phyloP scores from a whole-genome alignment of 2,329 filamentous ascomycete genomes.

The Scedosporium dehoogii region DNA sequence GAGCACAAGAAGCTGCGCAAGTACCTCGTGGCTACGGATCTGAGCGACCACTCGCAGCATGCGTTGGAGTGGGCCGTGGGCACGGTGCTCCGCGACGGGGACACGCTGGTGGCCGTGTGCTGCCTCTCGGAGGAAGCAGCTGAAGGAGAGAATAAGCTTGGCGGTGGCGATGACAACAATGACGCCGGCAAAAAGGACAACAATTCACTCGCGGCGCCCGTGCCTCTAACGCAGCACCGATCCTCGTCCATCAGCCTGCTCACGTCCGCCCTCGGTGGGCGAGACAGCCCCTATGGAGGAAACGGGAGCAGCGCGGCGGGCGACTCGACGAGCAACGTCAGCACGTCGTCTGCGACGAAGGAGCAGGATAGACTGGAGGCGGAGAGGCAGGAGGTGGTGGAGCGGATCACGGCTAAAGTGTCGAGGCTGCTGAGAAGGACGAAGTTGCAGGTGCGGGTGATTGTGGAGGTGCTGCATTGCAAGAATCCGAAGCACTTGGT shows the following conservation, averaged over 20 bases:
- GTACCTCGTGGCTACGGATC: conserved; percentile 90
- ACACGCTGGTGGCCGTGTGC: conserved; percentile 87
- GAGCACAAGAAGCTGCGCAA: conserved; percentile 72
- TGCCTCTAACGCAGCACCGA: neutral
- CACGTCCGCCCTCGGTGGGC: neutral
- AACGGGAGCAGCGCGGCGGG: conserved; percentile 8
- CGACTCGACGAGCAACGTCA: conserved; percentile 19
- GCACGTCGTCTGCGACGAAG: conserved; percentile 37
- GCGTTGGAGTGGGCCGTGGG: conserved; percentile 97
- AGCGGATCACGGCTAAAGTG: conserved; percentile 74
- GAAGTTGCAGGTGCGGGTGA: conserved; percentile 79
- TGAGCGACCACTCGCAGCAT: conserved; percentile 89
- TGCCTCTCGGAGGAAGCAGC: conserved; percentile 77
- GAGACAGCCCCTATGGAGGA: neutral
- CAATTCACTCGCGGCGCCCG: neutral
- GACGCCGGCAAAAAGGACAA: neutral
- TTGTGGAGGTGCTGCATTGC: conserved; percentile 95
- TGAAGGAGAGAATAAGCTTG: conserved; percentile 39
- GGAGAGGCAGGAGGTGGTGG: conserved; percentile 71
- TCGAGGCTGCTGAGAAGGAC: conserved; percentile 85
- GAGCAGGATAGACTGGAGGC: conserved; percentile 56
- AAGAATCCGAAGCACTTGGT: conserved; percentile 95
- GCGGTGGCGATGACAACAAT: conserved; percentile 18
- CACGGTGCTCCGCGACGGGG: conserved; percentile 85
- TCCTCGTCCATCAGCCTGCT: conserved; percentile 13